Percentiles rank a stretch among this genome's conserved stretches.
Evolutionary conservation across 1,284 basidiomycete genomes (phyloP).

Genomic region (Nidula niveotomentosa): DNA sequence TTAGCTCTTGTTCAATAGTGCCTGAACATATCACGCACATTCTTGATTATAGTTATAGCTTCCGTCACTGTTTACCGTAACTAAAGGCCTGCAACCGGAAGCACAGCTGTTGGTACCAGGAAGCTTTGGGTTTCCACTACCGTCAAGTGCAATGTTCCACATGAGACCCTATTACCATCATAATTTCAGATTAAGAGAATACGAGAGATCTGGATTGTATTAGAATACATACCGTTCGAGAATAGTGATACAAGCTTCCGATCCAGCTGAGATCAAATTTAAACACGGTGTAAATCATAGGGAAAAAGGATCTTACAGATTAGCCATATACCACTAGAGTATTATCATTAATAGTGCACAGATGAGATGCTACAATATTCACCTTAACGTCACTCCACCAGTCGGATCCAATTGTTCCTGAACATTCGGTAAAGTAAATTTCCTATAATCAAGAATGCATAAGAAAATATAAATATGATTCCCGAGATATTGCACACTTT

Average conservation of each 20-base stretch:
- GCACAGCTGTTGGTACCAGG: constrained; percentile 66
- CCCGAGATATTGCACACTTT: constrained; percentile 26
- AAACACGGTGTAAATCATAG: too few species aligned
- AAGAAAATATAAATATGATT: background rate
- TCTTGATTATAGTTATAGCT: constrained; percentile 70
- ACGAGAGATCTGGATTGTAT: too few species aligned
- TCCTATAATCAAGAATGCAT: constrained; percentile 18
- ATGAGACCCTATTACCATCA: constrained; percentile 34
- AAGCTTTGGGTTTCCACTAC: constrained; percentile 58
- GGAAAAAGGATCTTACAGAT: constrained; percentile 40
- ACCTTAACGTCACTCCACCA: constrained; percentile 82
- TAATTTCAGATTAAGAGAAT: too few species aligned
- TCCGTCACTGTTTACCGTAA: constrained; percentile 64
- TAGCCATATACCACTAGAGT: constrained; percentile 71
- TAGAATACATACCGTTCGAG: background rate
- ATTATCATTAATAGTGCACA: too few species aligned
- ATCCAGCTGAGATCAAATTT: background rate
- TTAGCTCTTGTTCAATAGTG: background rate
- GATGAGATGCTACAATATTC: background rate
- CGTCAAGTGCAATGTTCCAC: constrained; percentile 73
- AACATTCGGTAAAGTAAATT: constrained; percentile 47
- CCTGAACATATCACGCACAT: constrained; percentile 37
- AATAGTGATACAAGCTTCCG: background rate
- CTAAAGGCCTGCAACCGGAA: constrained; percentile 62
- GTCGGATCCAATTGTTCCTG: constrained; percentile 55